Evolutionary conservation across 2,329 filamentous ascomycete species (phyloP), one percentile per base, ranked within the genome.

Genomic region (Trichoderma sp.): DNA sequence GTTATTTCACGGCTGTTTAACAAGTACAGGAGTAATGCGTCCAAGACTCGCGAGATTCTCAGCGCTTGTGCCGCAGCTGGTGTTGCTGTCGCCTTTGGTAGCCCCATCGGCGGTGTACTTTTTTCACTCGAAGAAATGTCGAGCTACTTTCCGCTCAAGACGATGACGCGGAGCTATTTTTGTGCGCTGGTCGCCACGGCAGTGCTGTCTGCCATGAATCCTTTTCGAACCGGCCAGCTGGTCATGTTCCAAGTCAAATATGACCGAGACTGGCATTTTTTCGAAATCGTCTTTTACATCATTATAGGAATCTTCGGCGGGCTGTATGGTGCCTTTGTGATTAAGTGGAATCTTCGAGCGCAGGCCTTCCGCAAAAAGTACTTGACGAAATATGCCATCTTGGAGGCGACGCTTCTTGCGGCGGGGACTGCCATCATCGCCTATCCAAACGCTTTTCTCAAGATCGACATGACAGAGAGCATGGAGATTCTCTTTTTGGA

Each of bases 211-310:
- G 93, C 92, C 70, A 97, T 99, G 93, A 99, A 99, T 75, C 96
- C 96, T 27, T 99, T 99, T 81, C 86, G 96, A 64, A 98, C 96
- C 0, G 96, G 96, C 24, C 96, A 99, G 77, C 86, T 99, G 53
- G 96, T 99, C 87, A 98, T 99, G 95, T 99, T 99, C 80, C 94
- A 97, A 76, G 95, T 99, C 76, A 89, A 89, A 75, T 99, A 99
- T 77, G 95, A 98, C 79, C 91, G 95, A 52, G 91, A 92, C 52
- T 99, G 96, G 96, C 96, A 99, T 81, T 97, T 97, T 76, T 99
- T 99, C 77, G 96, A 99, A 78, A 86, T 96, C 4, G 80, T 97
- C 31, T 98, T 98, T 77, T 99, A 97, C 80, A 87, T 97, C 72
- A 84, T 97, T 65, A 89, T 99, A 72, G 96, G 96, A 58, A 86